Evolutionary conservation across 805 yeast genomes (phyloP).

Genomic region (Candida corydali): DNA sequence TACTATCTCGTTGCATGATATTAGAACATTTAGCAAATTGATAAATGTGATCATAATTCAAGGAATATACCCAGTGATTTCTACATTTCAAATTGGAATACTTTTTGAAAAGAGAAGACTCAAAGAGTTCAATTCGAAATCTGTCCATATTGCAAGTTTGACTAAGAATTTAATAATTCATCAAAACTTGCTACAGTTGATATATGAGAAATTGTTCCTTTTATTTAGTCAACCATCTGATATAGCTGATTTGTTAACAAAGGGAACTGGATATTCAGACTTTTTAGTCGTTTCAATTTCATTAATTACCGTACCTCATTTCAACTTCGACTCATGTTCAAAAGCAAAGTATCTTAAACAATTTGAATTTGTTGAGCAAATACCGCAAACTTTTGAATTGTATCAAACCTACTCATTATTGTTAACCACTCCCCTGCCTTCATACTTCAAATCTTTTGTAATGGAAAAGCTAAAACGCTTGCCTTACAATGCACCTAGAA

Average conservation of each 20-base stretch:
- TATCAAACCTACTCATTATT: slow-evolving; percentile 58
- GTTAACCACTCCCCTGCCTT: slow-evolving; percentile 45
- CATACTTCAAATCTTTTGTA: slow-evolving; percentile 44
- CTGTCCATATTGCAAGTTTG: slow-evolving; percentile 18
- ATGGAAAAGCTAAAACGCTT: slow-evolving; percentile 48
- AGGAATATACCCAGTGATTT: slow-evolving; percentile 66
- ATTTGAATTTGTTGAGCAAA: slow-evolving; percentile 25
- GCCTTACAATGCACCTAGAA: slow-evolving; percentile 46
- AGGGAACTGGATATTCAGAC: slow-evolving; percentile 68
- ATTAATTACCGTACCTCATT: slow-evolving; percentile 33
- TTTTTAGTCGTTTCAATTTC: slow-evolving; percentile 47
- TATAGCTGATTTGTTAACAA: slow-evolving; percentile 48
- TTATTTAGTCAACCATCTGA: slow-evolving; percentile 43
- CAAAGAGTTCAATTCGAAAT: slow-evolving; percentile 39
- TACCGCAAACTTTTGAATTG: slow-evolving; percentile 66
- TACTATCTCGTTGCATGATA: slow-evolving; percentile 78
- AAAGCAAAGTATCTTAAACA: slow-evolving; percentile 7
- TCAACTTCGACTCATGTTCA: slow-evolving; percentile 8
- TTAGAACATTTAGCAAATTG: slow-evolving; percentile 65
- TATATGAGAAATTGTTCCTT: slow-evolving; percentile 23
- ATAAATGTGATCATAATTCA: slow-evolving; percentile 62
- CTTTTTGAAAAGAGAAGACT: slow-evolving; percentile 59
- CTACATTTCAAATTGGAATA: slow-evolving; percentile 52
- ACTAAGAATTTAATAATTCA: slow-evolving; percentile 7
- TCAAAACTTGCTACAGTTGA: slow-evolving; percentile 22